Conservation (phyloP, 345 rosid species). For the Psidium friedrichsthalianum region DNA sequence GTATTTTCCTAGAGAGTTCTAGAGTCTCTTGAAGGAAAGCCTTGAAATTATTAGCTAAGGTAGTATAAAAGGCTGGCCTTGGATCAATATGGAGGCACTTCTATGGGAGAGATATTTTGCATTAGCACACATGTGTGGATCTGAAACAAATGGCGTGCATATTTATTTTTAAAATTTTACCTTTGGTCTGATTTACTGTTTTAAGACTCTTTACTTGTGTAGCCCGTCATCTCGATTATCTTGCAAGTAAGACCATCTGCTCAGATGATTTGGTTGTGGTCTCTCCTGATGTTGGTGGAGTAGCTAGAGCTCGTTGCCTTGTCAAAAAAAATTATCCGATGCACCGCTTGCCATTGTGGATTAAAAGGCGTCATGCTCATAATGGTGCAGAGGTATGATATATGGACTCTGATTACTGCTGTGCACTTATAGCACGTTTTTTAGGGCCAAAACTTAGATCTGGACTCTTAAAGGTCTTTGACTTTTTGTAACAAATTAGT, state of each 20-base stretch:
- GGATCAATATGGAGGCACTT: neutral
- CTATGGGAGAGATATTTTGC: neutral
- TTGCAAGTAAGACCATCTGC: conserved; percentile 84
- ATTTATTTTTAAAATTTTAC: neutral
- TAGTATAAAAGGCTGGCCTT: neutral
- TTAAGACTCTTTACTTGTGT: neutral
- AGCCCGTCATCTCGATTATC: conserved; percentile 98
- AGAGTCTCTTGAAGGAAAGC: neutral
- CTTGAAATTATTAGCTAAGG: neutral
- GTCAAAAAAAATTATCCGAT: conserved; percentile 87
- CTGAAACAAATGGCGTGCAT: neutral
- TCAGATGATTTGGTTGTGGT: conserved; percentile 89
- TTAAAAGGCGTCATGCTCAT: conserved; percentile 90
- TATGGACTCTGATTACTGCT: neutral
- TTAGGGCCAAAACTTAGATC: neutral
- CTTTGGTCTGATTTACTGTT: neutral
- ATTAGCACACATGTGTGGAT: neutral
- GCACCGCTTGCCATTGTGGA: conserved; percentile 98
- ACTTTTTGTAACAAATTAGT: neutral
- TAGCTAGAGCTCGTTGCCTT: conserved; percentile 89
- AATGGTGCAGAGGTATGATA: conserved; percentile 86
- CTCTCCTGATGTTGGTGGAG: conserved; percentile 99
- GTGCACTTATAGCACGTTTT: neutral
- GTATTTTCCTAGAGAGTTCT: neutral
- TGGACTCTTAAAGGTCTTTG: neutral